These are phyloP conservation scores for Candida railenensis DNA, from an alignment of 805 yeast genomes.

Conservation along the genomic window DNA sequence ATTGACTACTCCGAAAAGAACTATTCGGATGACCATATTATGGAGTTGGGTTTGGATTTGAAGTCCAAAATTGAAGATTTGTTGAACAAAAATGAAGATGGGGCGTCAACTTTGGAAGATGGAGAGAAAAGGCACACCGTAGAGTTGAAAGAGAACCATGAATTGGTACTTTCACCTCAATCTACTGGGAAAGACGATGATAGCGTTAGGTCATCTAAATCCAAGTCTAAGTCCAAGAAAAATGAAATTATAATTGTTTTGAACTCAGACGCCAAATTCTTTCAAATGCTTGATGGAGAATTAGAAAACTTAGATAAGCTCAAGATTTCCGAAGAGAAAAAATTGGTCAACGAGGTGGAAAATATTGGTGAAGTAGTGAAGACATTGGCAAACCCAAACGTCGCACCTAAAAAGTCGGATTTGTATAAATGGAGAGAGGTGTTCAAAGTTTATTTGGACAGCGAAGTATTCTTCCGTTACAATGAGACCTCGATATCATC, in stretches of 20 bases:
- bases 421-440: constrained; percentile 70
- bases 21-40: constrained; percentile 33
- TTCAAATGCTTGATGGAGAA: constrained; percentile 56
- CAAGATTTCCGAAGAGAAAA: constrained; percentile 40
- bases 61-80: constrained; percentile 24
- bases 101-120: neutral
- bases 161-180: constrained; percentile 28
- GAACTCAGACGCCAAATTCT: constrained; percentile 59
- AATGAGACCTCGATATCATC: constrained; percentile 41
- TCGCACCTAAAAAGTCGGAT: constrained; percentile 40
- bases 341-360: constrained; percentile 43
- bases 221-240: constrained; percentile 11
- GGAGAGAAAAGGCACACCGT: constrained; percentile 1
- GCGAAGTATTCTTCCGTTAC: constrained; percentile 59
- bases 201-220: constrained; percentile 3
- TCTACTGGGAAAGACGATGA: constrained; percentile 11
- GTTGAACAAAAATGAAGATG: constrained; percentile 24
- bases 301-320: constrained; percentile 48
- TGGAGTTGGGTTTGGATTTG: constrained; percentile 26
- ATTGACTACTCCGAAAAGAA: constrained; percentile 28
- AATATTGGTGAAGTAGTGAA: constrained; percentile 39
- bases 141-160: constrained; percentile 4
- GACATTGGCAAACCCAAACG: constrained; percentile 35
- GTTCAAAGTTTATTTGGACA: constrained; percentile 62
- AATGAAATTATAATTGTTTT: constrained; percentile 43